Evolutionary conservation across 2,329 filamentous ascomycete genomes (phyloP), one percentile per base, ranked within the genome.

Genomic region (Keithomyces neogunnii): DNA sequence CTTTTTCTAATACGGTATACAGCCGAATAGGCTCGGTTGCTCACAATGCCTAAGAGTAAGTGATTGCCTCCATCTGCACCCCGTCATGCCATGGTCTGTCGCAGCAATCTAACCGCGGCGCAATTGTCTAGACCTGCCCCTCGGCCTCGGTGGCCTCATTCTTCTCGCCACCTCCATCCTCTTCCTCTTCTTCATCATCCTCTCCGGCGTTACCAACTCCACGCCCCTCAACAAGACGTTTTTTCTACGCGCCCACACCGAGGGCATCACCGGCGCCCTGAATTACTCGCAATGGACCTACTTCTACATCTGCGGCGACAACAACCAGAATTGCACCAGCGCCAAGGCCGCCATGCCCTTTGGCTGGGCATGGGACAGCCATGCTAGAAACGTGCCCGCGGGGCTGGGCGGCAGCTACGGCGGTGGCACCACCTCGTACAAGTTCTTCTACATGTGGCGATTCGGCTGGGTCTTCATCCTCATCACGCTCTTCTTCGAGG

Each of bases 381-480:
- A 73, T 60, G 70, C 78, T 28, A 42, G 58, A 2, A 68, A 69
- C 40, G 74, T 69, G 0, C 79, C 79, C 13, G 47, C 55, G 0
- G 65, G 62, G 4, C 67, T 82, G n/a, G 61, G 70, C 38, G 78
- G 85, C 40, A 52, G 56, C 8, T 75, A 82, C 59, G 80, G 72
- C 53, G 70, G 71, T 53, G 57, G 69, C 53, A 84, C 80, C 3
- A 85, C 82, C 5, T 77, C 75, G 55, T 66, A 56, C 28, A 70
- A 72, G 56, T 95, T 84, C 75, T 97, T 79, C 73, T 89, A 90
- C 70, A 77, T 93, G 64, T 95, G 89, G 73, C 82, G 92, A 40
- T 96, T 96, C 73, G 86, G 89, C 68, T 97, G 92, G 80, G 89
- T 91, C 38, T 93, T 96, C 69, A 88, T 88, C 73, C 74, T 97